Evolutionary conservation across 2,329 filamentous ascomycete genomes (phyloP), one percentile per base, ranked within the genome.

Genomic region (Dactylella cylindrospora): DNA sequence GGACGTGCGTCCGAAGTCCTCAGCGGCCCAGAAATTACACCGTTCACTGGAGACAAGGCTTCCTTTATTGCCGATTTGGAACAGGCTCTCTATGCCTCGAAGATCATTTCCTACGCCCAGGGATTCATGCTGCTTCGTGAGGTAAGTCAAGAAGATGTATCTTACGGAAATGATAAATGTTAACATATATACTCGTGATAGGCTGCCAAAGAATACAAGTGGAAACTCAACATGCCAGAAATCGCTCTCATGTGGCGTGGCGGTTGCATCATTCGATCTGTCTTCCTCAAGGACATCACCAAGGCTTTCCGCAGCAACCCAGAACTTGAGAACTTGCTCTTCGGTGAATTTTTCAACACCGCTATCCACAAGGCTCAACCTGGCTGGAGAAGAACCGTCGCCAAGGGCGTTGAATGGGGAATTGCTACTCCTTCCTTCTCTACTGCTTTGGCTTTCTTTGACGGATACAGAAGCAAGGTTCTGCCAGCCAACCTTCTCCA

Each of bases 111-210:
- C 15, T 98, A 98, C 75, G 90, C 93, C 68, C 93, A 98, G 79
- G 93, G 93, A 74, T 98, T 98, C 84, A 97, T 97, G 91, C 83
- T 98, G 73, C 97, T 98, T 83, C 91, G 97, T 80, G 86, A 95
- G 78, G 89, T 90, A 77, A 76, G 84, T 75, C 19, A 15, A 19
- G 44, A 19, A 19, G n/a, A n/a, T n/a, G n/a, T n/a, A n/a, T 15
- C 13, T 17, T 35, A 15, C 26, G 5, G 3, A 13, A 9, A 10
- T 31, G 13, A n/a, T 35, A 26, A n/a, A 26, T 22, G 26, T 29
- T 2, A 47, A 15, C 25, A 15, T 47, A 20, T n/a, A 22, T 49
- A 32, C 32, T 43, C 19, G 50, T 49, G 67, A 57, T 69, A 93
- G 88, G 91, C 93, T 70, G 93, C 91, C 76, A 90, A 86, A 77